Base-by-base conservation (phyloP, 2,329 filamentous ascomycete genomes). In the Fusarium cyanostomum region DNA sequence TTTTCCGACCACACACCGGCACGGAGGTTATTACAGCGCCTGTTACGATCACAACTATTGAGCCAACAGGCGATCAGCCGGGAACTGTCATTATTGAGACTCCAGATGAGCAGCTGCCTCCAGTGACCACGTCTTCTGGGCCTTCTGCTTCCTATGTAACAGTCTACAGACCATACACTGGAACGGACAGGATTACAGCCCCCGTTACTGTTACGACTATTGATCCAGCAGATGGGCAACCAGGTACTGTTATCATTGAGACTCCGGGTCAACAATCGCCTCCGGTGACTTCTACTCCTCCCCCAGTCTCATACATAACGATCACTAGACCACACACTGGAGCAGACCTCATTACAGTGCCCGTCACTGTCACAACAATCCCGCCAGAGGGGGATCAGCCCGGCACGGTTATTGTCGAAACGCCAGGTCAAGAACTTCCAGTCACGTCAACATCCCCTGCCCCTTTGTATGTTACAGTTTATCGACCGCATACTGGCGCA, bases 81-180 rank as follows among this genome's bases (percentile, higher is more conserved):
- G 62, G 62, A 35, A 64, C 61, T 4, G 44, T 64, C 4, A 62
- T 64, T 5, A 44, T 64, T 15, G 62, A 64, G 48, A 65, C 62
- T 5, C 61, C 62, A 1, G 57, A 42, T 10, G 43, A 45, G 21
- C 46, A 64, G 5, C 10, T 60, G 3, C 55, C 61, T 16, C 59
- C 59, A 31, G 33, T 58, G 12, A 54, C 61, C n/a, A 61, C 56
- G 1, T 46, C 61, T 13, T 38, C 37, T 31, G 61, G 49, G 3
- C 55, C 60, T 11, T n/a, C 37, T 28, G 55, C 55, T 10, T 50
- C 45, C 8, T 64, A 64, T 26, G 33, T 64, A 12, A 64, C 60
- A 9, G 48, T 64, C 7, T 64, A 64, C 15, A 31, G 49, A 38
- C 60, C 60, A 2, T 41, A 64, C 15, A 51, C 44, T 7, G 60